Conservation (phyloP, 2,329 filamentous ascomycete species). For the Fusarium luffae region DNA sequence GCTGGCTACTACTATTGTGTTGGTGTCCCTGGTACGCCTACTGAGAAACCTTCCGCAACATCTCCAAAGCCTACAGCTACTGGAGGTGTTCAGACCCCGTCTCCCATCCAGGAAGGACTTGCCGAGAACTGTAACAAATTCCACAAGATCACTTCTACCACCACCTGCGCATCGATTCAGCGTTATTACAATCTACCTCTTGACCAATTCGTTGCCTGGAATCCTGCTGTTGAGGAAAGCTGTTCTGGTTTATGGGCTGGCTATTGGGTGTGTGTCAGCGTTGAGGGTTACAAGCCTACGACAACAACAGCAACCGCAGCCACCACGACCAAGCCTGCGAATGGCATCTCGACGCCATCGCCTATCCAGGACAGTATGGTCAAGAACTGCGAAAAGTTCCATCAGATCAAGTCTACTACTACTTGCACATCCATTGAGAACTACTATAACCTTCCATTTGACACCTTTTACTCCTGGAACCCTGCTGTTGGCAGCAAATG, state of each 20-base stretch:
- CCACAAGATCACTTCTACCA: neutral
- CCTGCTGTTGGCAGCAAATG: neutral
- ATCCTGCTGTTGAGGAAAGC: neutral
- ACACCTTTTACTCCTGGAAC: neutral
- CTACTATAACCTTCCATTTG: neutral
- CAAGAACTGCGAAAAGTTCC: constrained; percentile 47
- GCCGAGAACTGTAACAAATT: constrained; percentile 22
- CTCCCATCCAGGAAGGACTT: no score
- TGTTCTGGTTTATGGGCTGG: neutral
- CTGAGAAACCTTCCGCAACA: no score
- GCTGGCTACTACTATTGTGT: no score
- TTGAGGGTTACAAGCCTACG: neutral
- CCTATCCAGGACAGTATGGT: constrained; percentile 45
- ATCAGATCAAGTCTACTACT: constrained; percentile 38
- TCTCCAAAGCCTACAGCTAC: no score
- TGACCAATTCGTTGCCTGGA: constrained; percentile 1
- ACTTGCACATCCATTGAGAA: constrained; percentile 43
- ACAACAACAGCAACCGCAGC: neutral
- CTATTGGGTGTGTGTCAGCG: constrained; percentile 6
- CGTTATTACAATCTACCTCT: neutral
- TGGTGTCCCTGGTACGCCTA: no score
- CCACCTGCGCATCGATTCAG: neutral
- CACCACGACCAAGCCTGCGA: neutral
- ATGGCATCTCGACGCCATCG: neutral
- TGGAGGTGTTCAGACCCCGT: no score